Evolutionary conservation across 345 rosid species (phyloP).

Genomic region (Bruguiera parviflora): DNA sequence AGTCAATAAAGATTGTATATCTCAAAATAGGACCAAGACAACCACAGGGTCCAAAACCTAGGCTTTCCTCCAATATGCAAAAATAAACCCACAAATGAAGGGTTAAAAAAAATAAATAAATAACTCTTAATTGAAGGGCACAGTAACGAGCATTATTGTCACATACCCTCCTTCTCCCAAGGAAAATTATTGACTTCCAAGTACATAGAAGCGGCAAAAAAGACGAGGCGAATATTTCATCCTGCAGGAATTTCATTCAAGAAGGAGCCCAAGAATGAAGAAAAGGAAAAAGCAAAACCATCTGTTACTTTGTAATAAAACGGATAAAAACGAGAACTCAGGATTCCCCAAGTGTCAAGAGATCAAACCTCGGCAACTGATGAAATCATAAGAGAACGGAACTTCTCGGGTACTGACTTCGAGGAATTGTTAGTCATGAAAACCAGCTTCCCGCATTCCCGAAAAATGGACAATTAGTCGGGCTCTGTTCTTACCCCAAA

Average conservation of each 20-base stretch:
- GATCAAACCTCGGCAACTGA: slow-evolving; percentile 57
- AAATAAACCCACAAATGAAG: not conserved
- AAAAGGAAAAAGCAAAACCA: not conserved
- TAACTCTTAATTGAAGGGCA: not conserved
- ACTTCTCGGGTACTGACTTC: slow-evolving; percentile 67
- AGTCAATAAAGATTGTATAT: not conserved
- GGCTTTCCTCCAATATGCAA: no score
- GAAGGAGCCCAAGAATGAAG: not conserved
- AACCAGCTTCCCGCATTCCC: slow-evolving; percentile 37
- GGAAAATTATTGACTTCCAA: slow-evolving; percentile 73
- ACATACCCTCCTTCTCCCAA: slow-evolving; percentile 64
- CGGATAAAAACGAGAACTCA: not conserved
- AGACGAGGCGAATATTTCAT: slow-evolving; percentile 85
- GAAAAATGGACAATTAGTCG: no score
- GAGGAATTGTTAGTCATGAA: slow-evolving; percentile 78
- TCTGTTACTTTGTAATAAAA: not conserved
- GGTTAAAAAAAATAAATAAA: not conserved
- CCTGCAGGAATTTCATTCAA: slow-evolving; percentile 33
- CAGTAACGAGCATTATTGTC: not conserved
- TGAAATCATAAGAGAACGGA: slow-evolving; percentile 57
- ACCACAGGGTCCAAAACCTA: no score
- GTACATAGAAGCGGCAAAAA: slow-evolving; percentile 89
- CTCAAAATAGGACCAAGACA: no score
- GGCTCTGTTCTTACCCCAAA: no score
- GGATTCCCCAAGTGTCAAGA: not conserved